phyloP scores from a whole-genome alignment of 306 rosid genomes.

The Pterocarpus macrocarpus region DNA sequence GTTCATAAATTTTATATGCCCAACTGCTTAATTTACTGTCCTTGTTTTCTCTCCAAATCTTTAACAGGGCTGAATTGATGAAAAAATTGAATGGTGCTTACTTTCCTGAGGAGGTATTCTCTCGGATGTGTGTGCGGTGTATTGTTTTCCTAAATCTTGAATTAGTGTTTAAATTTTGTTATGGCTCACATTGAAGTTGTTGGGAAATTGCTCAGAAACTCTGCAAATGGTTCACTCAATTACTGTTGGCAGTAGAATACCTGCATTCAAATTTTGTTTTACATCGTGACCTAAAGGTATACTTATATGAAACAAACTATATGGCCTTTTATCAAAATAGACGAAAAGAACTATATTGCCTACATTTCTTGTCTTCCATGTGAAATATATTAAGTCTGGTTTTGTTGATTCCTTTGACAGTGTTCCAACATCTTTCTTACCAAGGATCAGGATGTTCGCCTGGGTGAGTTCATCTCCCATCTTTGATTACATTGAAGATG shows the following conservation, averaged over 20 bases:
- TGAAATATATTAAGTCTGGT: constrained; percentile 35
- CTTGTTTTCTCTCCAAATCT: constrained; percentile 30
- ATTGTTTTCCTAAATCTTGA: constrained; percentile 31
- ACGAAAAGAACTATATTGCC: constrained; percentile 25
- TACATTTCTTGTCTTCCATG: constrained; percentile 1
- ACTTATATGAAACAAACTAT: constrained; percentile 27
- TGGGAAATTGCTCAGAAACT: constrained; percentile 74
- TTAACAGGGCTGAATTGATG: constrained; percentile 92
- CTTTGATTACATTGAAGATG: constrained; percentile 36
- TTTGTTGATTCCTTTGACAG: constrained; percentile 60
- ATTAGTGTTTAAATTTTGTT: constrained; percentile 21
- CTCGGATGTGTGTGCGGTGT: neutral
- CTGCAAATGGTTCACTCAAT: constrained; percentile 98
- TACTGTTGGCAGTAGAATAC: constrained; percentile 92
- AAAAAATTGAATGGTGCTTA: constrained; percentile 83
- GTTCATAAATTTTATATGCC: constrained; percentile 20
- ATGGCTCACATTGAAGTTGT: constrained; percentile 51
- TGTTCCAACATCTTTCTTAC: constrained; percentile 99
- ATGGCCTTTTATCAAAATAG: neutral
- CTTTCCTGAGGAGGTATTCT: constrained; percentile 93
- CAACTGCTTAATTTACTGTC: constrained; percentile 17
- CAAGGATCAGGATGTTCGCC: constrained; percentile 96
- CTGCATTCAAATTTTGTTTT: constrained; percentile 89
- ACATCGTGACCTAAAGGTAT: constrained; percentile 97
- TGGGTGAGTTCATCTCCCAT: constrained; percentile 67